Evolutionary conservation across 495 filamentous ascomycete species (phyloP).

Genomic region (Lophiostoma macrostomum): DNA sequence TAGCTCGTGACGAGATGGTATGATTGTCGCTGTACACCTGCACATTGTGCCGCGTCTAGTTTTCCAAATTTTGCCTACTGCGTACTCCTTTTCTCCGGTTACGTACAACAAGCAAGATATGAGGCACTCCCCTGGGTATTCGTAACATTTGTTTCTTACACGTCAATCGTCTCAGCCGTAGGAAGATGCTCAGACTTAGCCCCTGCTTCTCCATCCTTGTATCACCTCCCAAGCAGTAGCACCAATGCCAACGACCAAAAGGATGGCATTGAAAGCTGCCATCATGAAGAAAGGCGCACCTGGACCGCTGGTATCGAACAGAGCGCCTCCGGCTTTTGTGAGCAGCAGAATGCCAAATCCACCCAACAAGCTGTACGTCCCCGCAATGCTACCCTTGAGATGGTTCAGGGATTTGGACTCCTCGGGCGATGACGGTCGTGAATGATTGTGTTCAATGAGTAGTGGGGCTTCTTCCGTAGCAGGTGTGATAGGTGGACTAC

Average conservation of each 20-base stretch:
- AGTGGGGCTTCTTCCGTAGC: constrained; percentile 28
- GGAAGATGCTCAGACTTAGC: background rate
- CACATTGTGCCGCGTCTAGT: too few species aligned
- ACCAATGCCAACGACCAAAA: constrained; percentile 23
- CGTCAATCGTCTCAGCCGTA: background rate
- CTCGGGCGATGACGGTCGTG: background rate
- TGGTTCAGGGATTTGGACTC: constrained; percentile 41
- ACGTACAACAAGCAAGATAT: too few species aligned
- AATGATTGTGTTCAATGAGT: constrained; percentile 13
- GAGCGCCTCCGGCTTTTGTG: constrained; percentile 84
- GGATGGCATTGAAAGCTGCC: constrained; percentile 71
- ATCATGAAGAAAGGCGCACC: constrained; percentile 90
- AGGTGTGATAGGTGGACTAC: constrained; percentile 17
- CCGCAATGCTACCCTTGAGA: constrained; percentile 89
- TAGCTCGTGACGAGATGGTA: too few species aligned
- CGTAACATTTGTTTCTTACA: background rate
- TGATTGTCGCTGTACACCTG: too few species aligned
- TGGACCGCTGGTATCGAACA: constrained; percentile 69
- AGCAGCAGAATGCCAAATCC: constrained; percentile 88
- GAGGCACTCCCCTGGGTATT: constrained; percentile 1
- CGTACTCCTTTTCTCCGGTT: too few species aligned
- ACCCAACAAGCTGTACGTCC: constrained; percentile 85
- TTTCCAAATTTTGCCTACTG: too few species aligned
- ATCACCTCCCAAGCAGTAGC: constrained; percentile 13
- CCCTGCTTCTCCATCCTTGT: constrained; percentile 11